These are phyloP conservation scores for Phalaenopsis aphrodite DNA, from an alignment of 106 monocot genomes.

Conservation along the genomic window DNA sequence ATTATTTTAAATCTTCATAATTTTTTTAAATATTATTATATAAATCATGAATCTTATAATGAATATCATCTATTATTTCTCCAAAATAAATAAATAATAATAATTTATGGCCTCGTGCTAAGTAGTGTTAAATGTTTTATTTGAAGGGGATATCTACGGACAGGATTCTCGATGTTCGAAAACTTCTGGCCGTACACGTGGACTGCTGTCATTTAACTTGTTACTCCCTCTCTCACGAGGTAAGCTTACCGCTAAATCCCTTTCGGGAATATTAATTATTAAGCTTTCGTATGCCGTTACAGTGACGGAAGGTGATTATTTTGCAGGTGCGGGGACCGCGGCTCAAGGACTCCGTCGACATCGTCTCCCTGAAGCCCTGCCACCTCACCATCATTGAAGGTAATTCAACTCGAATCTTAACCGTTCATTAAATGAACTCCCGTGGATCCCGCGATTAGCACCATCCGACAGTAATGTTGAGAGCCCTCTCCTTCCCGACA, in stretches of 20 bases:
- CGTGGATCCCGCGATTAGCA: not conserved
- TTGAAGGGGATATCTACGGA: constrained; percentile 96
- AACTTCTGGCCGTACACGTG: constrained; percentile 61
- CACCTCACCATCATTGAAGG: constrained; percentile 67
- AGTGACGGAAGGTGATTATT: not conserved
- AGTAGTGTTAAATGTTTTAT: no score
- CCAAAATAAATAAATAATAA: no score
- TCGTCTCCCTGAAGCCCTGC: constrained; percentile 67
- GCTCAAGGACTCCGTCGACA: constrained; percentile 69
- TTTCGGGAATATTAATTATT: not conserved
- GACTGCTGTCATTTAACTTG: constrained; percentile 65
- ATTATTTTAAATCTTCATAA: no score
- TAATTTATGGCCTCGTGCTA: no score
- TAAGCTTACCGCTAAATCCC: constrained; percentile 2
- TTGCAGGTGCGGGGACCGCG: constrained; percentile 49
- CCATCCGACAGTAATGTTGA: no score
- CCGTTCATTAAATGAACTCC: constrained; percentile 1
- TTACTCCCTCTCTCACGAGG: constrained; percentile 88
- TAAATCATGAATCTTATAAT: no score
- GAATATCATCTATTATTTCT: no score
- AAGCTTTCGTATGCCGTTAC: not conserved
- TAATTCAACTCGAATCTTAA: constrained; percentile 16
- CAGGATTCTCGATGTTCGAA: constrained; percentile 80
- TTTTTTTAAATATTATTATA: no score
- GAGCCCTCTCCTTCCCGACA: no score